A percentile compares a stretch with the other conserved stretches of the same genome.
These are phyloP conservation scores for Heterobasidion occidentale DNA, from an alignment of 1,284 basidiomycete genomes.

Conservation along the genomic window DNA sequence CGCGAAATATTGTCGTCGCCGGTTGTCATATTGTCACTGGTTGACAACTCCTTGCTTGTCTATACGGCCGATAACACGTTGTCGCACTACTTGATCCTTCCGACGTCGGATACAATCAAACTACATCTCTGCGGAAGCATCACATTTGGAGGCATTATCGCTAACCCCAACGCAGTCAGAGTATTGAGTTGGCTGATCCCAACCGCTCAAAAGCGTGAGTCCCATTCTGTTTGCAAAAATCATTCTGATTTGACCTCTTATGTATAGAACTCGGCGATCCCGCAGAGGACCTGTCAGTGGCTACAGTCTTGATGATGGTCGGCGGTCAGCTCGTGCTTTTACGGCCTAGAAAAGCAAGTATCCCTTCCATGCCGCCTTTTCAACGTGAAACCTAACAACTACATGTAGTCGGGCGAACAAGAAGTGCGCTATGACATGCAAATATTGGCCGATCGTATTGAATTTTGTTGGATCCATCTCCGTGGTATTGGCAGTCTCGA, in stretches of 20 bases:
- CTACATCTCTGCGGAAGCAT: constrained; percentile 93
- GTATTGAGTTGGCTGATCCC: constrained; percentile 98
- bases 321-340: constrained; percentile 89
- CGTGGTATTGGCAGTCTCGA: constrained; percentile 89
- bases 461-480: constrained; percentile 98
- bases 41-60: constrained; percentile 95
- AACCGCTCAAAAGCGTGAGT: constrained; percentile 82
- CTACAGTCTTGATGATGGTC: constrained; percentile 94
- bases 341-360: constrained; percentile 66
- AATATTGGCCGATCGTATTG: constrained; percentile 90
- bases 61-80: constrained; percentile 97
- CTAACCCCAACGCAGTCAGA: constrained; percentile 78
- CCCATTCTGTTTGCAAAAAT: background rate
- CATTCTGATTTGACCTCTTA: background rate
- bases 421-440: constrained; percentile 98
- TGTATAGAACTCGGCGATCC: constrained; percentile 85
- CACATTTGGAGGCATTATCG: constrained; percentile 88
- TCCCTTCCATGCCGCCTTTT: background rate
- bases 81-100: constrained; percentile 88
- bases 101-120: constrained; percentile 77
- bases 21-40: constrained; percentile 81
- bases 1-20: constrained; percentile 74
- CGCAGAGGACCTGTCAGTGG: constrained; percentile 86
- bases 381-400: constrained; percentile 6
- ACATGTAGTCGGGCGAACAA: constrained; percentile 61